These are phyloP conservation scores for Candida sp. DNA, from an alignment of 1,139 yeast species.

Conservation along the genomic window DNA sequence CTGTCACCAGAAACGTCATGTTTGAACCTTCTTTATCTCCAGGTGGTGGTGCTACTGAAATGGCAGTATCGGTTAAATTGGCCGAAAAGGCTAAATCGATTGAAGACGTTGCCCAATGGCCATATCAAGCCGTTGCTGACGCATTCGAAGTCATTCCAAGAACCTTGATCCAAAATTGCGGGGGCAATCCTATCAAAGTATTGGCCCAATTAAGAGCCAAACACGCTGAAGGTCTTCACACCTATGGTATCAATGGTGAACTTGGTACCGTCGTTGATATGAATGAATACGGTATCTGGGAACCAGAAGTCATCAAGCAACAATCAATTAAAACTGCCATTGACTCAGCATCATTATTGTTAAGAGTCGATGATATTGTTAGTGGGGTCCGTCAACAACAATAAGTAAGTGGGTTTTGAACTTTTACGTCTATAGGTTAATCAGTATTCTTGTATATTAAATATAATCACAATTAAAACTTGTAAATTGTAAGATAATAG, in stretches of 20 bases:
- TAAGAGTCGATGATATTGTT: slow-evolving; percentile 97
- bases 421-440: neutral
- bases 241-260: slow-evolving; percentile 95
- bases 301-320: slow-evolving; percentile 96
- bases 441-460: neutral
- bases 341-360: slow-evolving; percentile 91
- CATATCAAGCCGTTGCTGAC: slow-evolving; percentile 98
- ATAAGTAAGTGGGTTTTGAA: slow-evolving; percentile 4
- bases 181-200: slow-evolving; percentile 91
- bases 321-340: slow-evolving; percentile 97
- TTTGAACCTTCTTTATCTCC: slow-evolving; percentile 95
- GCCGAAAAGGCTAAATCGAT: slow-evolving; percentile 89
- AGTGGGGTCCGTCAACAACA: slow-evolving; percentile 75
- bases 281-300: slow-evolving; percentile 98
- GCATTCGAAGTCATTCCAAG: slow-evolving; percentile 98
- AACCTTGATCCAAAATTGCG: slow-evolving; percentile 95
- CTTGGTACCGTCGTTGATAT: slow-evolving; percentile 92
- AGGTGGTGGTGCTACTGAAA: slow-evolving; percentile 99
- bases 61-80: slow-evolving; percentile 91
- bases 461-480: neutral
- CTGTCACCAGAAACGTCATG: slow-evolving; percentile 93
- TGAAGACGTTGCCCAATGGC: slow-evolving; percentile 98
- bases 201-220: slow-evolving; percentile 92
- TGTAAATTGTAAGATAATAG: no score
- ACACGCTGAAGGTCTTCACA: slow-evolving; percentile 84